phyloP scores from a whole-genome alignment of 1,139 yeast species.

The Pichia kudriavzevii region DNA sequence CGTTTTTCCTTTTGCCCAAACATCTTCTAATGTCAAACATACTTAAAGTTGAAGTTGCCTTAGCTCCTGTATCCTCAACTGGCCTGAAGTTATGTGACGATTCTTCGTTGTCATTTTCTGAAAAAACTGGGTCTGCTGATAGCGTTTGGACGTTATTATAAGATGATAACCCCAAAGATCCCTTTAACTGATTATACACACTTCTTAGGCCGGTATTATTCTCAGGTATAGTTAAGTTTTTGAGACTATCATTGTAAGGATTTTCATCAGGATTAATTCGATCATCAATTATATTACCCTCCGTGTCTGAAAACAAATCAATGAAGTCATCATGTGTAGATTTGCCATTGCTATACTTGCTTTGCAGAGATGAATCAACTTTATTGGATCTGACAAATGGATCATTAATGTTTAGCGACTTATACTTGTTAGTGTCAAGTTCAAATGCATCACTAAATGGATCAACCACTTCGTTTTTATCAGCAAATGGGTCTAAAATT shows the following conservation, averaged over 20 bases:
- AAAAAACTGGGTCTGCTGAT: neutral
- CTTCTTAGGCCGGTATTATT: constrained; percentile 18
- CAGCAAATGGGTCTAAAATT: constrained; percentile 17
- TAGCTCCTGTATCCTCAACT: constrained; percentile 16
- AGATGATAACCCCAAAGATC: constrained; percentile 20
- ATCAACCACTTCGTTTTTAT: constrained; percentile 6
- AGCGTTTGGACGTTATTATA: constrained; percentile 22
- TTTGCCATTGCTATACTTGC: neutral
- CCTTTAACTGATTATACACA: constrained; percentile 22
- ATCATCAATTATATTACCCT: constrained; percentile 12
- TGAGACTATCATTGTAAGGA: constrained; percentile 3
- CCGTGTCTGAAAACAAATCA: constrained; percentile 12
- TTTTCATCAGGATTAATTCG: constrained; percentile 3
- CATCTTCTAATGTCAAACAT: constrained; percentile 27
- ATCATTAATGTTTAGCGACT: constrained; percentile 5
- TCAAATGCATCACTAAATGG: constrained; percentile 4
- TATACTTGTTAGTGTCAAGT: constrained; percentile 1
- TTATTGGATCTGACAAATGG: constrained; percentile 12
- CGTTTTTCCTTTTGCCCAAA: constrained; percentile 33
- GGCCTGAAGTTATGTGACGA: constrained; percentile 21
- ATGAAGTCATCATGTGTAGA: constrained; percentile 4
- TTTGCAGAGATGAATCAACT: neutral
- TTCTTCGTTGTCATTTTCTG: constrained; percentile 19
- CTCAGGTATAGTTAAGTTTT: constrained; percentile 9
- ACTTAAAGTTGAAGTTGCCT: constrained; percentile 9